A percentile compares a stretch with the other conserved stretches of the same genome.
These are phyloP conservation scores for Colletotrichum limetticola DNA, from an alignment of 2,329 filamentous ascomycete species.

Conservation along the genomic window DNA sequence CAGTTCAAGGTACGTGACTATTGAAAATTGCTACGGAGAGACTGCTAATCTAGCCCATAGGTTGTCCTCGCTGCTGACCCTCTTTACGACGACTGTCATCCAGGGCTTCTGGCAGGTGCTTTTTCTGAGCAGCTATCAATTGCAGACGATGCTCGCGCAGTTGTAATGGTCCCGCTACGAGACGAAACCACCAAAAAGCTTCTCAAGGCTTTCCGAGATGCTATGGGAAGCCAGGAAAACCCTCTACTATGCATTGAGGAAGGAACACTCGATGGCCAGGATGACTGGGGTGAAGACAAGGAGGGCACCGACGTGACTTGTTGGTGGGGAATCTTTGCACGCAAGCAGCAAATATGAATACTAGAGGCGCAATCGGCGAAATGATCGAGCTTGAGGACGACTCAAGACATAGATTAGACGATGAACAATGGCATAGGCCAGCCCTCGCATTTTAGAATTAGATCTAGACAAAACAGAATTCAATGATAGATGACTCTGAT, in stretches of 20 bases:
- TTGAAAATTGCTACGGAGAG: not conserved
- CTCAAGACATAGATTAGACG: not conserved
- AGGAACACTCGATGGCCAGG: conserved; percentile 72
- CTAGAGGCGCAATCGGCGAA: not conserved
- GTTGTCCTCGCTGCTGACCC: conserved; percentile 88
- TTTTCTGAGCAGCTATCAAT: conserved; percentile 74
- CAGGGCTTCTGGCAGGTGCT: conserved; percentile 76
- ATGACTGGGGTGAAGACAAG: conserved; percentile 76
- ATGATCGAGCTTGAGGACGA: no score
- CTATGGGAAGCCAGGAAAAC: conserved; percentile 64
- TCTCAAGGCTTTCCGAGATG: conserved; percentile 68
- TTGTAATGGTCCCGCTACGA: conserved; percentile 85
- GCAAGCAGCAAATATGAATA: not conserved
- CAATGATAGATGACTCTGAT: not conserved
- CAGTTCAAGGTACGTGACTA: conserved; percentile 60
- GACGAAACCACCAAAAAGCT: conserved; percentile 74
- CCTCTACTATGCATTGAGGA: conserved; percentile 66
- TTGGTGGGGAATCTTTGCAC: conserved; percentile 74
- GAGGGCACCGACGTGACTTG: conserved; percentile 65
- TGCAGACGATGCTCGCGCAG: conserved; percentile 68
- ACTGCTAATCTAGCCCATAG: conserved; percentile 45
- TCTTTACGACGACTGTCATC: conserved; percentile 87
- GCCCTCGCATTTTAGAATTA: not conserved
- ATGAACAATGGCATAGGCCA: not conserved
- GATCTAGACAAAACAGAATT: not conserved